Evolutionary conservation across 768 basidiomycete genomes (phyloP).

Genomic region (Mycena polygramma): DNA sequence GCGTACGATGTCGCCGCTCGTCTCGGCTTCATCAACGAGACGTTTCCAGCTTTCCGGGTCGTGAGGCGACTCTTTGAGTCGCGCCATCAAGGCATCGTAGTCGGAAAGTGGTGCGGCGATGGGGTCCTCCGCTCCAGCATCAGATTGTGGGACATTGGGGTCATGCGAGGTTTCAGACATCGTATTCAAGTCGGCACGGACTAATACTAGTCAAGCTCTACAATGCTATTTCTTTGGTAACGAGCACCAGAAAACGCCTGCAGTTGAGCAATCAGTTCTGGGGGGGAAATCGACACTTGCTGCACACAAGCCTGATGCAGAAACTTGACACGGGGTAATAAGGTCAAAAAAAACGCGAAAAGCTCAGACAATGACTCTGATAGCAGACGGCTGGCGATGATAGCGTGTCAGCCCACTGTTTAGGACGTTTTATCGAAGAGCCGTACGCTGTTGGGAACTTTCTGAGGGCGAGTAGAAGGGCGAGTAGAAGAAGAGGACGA

Average conservation of each 20-base stretch:
- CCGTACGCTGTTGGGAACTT: no score
- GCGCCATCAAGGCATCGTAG: conserved; percentile 73
- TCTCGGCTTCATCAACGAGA: conserved; percentile 83
- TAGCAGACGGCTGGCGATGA: no score
- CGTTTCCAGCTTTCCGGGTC: conserved; percentile 86
- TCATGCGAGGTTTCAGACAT: conserved; percentile 35
- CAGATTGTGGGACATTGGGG: conserved; percentile 41
- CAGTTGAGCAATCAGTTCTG: conserved; percentile 19
- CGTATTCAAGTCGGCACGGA: conserved; percentile 32
- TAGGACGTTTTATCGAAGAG: no score
- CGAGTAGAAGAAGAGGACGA: no score
- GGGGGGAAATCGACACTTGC: conserved; percentile 20
- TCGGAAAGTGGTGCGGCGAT: conserved; percentile 62
- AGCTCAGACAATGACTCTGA: no score
- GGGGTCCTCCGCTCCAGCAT: conserved; percentile 43
- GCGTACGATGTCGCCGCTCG: conserved; percentile 81
- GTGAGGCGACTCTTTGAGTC: conserved; percentile 75
- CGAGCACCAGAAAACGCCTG: conserved; percentile 21
- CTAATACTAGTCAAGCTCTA: conserved; percentile 33
- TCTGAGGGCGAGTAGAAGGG: no score
- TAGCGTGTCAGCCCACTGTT: no score
- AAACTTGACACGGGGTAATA: background rate
- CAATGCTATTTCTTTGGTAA: conserved; percentile 29
- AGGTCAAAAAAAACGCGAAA: background rate
- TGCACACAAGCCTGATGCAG: conserved; percentile 21